Evolutionary conservation across 2,329 filamentous ascomycete species (phyloP).

Genomic region (Claviceps sp.): DNA sequence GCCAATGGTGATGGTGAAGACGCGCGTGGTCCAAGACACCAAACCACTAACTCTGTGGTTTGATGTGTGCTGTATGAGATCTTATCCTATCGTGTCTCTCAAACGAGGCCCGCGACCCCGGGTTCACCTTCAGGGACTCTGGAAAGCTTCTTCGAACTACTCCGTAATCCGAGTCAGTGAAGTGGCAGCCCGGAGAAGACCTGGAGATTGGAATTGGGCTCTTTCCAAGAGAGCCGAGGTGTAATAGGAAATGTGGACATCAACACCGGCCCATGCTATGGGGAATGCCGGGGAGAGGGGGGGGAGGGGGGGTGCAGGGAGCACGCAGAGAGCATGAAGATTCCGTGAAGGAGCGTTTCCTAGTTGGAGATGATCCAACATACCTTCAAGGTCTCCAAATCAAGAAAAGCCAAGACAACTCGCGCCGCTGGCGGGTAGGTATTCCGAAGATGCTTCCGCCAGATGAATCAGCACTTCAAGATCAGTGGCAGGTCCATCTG

Average conservation of each 20-base stretch:
- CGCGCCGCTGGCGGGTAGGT: not conserved
- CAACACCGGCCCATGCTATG: not conserved
- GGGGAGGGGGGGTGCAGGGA: not conserved
- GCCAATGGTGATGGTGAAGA: not conserved
- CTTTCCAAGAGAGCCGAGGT: not conserved
- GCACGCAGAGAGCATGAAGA: not conserved
- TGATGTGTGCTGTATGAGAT: not conserved
- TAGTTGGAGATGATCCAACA: not conserved
- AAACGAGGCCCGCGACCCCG: not conserved
- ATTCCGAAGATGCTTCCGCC: not conserved
- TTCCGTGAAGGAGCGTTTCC: not conserved
- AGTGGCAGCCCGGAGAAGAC: not conserved
- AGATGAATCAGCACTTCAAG: not conserved
- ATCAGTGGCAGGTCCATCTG: not conserved
- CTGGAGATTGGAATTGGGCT: not conserved
- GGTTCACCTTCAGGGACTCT: not conserved
- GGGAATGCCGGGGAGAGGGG: not conserved
- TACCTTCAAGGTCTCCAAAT: not conserved
- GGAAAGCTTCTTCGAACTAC: not conserved
- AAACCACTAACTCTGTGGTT: not conserved
- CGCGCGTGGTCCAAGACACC: not conserved
- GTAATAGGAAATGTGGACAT: not conserved
- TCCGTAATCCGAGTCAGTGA: conserved; percentile 1
- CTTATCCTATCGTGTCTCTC: not conserved
- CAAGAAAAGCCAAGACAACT: not conserved